A percentile compares a stretch with the other conserved stretches of the same genome.
phyloP scores from a whole-genome alignment of 192 early-diverging fungal species.

The Mortierella alpina region DNA sequence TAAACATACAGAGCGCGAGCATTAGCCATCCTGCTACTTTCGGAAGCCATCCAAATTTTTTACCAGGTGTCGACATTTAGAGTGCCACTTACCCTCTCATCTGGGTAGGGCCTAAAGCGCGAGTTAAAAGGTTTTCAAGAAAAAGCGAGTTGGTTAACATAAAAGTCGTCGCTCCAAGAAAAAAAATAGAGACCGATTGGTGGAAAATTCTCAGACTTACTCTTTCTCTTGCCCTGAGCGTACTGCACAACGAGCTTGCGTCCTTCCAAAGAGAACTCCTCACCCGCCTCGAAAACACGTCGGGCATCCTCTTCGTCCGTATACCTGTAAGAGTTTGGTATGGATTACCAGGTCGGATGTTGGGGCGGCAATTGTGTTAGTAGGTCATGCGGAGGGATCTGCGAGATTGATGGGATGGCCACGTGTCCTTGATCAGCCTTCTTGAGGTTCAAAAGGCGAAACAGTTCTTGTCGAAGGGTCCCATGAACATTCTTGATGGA shows the following conservation, averaged over 20 bases:
- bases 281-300: constrained; percentile 44
- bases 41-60: not conserved
- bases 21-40: not conserved
- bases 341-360: not conserved
- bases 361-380: too few species aligned
- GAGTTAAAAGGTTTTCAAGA: not conserved
- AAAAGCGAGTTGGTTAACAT: not conserved
- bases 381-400: too few species aligned
- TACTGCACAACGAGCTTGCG: constrained; percentile 42
- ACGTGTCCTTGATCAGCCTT: too few species aligned
- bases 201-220: constrained; percentile 20
- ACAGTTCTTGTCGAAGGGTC: too few species aligned
- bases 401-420: too few species aligned
- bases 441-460: too few species aligned
- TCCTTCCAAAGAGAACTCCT: constrained; percentile 41
- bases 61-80: too few species aligned
- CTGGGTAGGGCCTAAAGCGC: constrained; percentile 30
- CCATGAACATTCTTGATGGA: too few species aligned
- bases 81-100: constrained; percentile 40
- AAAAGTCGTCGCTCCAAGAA: not conserved
- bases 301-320: constrained; percentile 46
- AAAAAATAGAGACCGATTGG: too few species aligned
- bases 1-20: not conserved
- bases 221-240: constrained; percentile 51
- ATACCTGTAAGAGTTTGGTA: constrained; percentile 22